Base-by-base conservation (phyloP, 345 rosid species). In the Heritiera littoralis region DNA sequence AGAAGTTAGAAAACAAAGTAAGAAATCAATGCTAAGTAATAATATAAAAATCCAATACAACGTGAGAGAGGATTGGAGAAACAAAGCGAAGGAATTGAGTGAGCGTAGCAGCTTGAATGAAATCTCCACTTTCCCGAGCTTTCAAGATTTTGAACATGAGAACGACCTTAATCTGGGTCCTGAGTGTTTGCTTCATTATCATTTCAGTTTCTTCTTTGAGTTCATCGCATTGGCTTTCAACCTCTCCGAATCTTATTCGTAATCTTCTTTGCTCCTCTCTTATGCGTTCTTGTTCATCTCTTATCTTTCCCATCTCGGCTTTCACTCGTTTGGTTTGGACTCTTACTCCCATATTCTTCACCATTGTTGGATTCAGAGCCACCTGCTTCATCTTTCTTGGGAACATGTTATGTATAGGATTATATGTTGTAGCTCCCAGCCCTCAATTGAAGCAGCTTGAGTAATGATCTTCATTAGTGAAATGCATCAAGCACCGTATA, bases 81-180 rank as follows among this genome's bases (percentile, higher is more conserved):
- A 61, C 9, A 15, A 20, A 74, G 58, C 69, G 43, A 28, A 61
- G 69, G 11, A 30, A 23, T 41, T 28, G 28, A 43, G 68, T 23
- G 58, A 48, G 55, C 1, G 10, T 60, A 17, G 58, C 41, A 14
- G 78, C 78, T 60, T 45, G 9, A 75, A 5, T 23, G 46, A 15
- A 45, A 43, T 60, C 23, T 60, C 78, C 69, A 3, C 4, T 3
- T 28, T 60, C 54, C 12, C 45, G 14, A 4, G 78, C 69, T 41
- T 63, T 45, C 12, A 46, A 30, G 2, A 75, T 60, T 9, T 43
- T 75, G 56, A 75, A 75, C 69, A 75, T 75, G 18, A 75, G 43
- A 7, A 14, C 8, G 3, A 75, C 0, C 58, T 23, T 45, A n/a
- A 75, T 17, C 6, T 61, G 78, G 3, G 40, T 60, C 14, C 13